phyloP scores from a whole-genome alignment of 352 stramenopile species.

The Phytophthora quininea region DNA sequence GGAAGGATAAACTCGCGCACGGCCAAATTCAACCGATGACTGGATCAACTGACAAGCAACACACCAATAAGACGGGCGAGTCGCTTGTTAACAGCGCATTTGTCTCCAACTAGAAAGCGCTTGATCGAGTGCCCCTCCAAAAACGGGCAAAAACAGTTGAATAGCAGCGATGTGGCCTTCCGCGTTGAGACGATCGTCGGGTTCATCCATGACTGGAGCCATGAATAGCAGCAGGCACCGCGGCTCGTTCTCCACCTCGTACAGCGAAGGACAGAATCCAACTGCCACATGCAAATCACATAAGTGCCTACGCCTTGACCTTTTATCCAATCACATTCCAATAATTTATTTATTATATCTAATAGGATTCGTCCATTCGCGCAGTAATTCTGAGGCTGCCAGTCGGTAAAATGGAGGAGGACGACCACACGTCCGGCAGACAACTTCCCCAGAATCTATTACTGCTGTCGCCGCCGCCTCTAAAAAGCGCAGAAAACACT shows the following conservation, averaged over 20 bases:
- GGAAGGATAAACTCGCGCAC: constrained; percentile 15
- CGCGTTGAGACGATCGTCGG: constrained; percentile 1
- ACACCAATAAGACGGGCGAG: constrained; percentile 1
- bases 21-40: constrained; percentile 4
- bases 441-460: too few species aligned
- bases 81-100: constrained; percentile 13
- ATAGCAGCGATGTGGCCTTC: background rate
- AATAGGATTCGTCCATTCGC: too few species aligned
- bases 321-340: too few species aligned
- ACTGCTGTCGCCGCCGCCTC: too few species aligned
- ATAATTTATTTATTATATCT: too few species aligned
- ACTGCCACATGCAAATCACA: too few species aligned
- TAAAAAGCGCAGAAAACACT: too few species aligned
- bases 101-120: constrained; percentile 8
- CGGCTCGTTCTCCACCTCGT: background rate
- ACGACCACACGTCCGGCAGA: too few species aligned
- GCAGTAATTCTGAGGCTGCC: too few species aligned
- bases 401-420: too few species aligned
- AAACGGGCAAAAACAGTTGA: background rate
- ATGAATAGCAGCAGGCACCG: constrained; percentile 5
- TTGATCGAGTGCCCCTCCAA: background rate
- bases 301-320: too few species aligned
- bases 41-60: background rate
- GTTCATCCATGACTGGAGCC: constrained; percentile 7
- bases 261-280: background rate